phyloP scores from a whole-genome alignment of 768 basidiomycete genomes.

The Arthromyces matolae region DNA sequence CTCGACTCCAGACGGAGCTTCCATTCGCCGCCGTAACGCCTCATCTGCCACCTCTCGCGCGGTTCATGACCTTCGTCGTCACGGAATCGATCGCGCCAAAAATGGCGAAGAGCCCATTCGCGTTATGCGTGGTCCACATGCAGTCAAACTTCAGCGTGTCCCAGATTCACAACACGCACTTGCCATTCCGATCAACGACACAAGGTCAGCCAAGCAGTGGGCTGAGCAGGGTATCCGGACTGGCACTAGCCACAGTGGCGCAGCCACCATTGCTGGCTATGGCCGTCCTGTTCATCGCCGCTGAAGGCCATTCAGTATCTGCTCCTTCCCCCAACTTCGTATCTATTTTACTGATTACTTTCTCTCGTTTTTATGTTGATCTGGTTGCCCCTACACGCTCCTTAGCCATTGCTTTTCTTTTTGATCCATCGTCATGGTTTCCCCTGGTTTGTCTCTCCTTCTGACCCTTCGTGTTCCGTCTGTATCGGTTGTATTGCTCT shows the following conservation, averaged over 20 bases:
- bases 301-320: slow-evolving; percentile 5
- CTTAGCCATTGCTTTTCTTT: too few species aligned
- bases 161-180: slow-evolving; percentile 1
- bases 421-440: too few species aligned
- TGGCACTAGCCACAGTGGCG: slow-evolving; percentile 1
- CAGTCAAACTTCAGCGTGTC: slow-evolving; percentile 7
- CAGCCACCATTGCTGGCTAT: slow-evolving; percentile 13
- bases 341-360: background rate
- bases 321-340: background rate
- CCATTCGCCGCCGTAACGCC: slow-evolving; percentile 12
- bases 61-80: slow-evolving; percentile 4
- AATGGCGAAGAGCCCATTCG: slow-evolving; percentile 10
- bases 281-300: slow-evolving; percentile 9
- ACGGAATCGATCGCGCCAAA: background rate
- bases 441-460: too few species aligned
- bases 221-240: background rate
- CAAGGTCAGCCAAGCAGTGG: slow-evolving; percentile 7
- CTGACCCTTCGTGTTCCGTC: too few species aligned
- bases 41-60: slow-evolving; percentile 16
- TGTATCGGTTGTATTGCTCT: too few species aligned
- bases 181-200: slow-evolving; percentile 7
- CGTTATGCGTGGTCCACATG: slow-evolving; percentile 13
- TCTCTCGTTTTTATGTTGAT: too few species aligned
- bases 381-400: too few species aligned
- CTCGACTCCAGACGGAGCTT: background rate